Evolutionary conservation across 768 basidiomycete genomes (phyloP).

Genomic region (Aureoboletus auriporus): DNA sequence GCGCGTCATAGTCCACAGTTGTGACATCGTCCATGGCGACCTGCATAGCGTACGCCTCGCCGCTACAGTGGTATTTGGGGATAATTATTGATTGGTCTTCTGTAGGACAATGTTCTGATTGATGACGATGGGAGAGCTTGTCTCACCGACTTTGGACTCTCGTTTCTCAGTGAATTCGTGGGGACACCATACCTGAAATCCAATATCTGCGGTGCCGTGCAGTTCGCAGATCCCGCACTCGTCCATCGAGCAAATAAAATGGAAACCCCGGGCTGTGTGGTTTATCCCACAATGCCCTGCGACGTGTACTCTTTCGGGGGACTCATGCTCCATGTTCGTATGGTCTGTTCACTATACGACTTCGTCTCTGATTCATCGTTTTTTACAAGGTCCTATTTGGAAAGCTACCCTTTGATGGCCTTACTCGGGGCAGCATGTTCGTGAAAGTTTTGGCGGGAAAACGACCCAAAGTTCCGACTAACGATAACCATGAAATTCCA

Average conservation of each 20-base stretch:
- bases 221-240: constrained; percentile 43
- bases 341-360: not conserved
- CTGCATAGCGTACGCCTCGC: constrained; percentile 30
- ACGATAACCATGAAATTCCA: not conserved
- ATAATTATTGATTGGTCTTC: not conserved
- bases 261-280: not conserved
- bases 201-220: constrained; percentile 34
- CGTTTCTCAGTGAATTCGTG: constrained; percentile 21
- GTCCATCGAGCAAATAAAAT: constrained; percentile 1
- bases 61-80: not conserved
- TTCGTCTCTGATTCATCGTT: constrained; percentile 5
- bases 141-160: constrained; percentile 47
- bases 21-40: constrained; percentile 32
- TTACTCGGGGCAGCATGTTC: not conserved
- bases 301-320: constrained; percentile 34
- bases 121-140: constrained; percentile 36
- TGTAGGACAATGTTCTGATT: constrained; percentile 41
- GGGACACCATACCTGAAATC: constrained; percentile 31
- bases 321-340: constrained; percentile 29
- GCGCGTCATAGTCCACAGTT: constrained; percentile 17
- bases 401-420: constrained; percentile 16
- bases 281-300: constrained; percentile 15
- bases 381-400: constrained; percentile 17
- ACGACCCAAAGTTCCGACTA: constrained; percentile 10
- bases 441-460: constrained; percentile 1